Percentiles rank a stretch among this genome's conserved stretches.
These are phyloP conservation scores for Hymenotorrendiella dingleyae DNA, from an alignment of 2,329 filamentous ascomycete species.

Conservation along the genomic window DNA sequence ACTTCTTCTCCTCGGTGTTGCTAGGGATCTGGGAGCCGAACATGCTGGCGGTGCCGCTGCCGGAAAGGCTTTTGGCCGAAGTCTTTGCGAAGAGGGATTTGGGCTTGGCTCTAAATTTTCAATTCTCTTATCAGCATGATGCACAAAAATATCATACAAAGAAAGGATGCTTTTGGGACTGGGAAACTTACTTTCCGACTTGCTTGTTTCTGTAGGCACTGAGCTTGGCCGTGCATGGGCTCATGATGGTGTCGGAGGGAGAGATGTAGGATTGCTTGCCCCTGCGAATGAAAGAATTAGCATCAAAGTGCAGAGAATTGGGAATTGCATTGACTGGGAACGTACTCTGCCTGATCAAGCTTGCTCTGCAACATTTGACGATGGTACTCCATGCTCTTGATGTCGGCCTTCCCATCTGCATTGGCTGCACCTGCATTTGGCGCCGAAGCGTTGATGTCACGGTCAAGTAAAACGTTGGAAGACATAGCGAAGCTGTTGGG, in stretches of 20 bases:
- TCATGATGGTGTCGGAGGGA: constrained; percentile 85
- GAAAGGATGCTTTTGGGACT: too few species aligned
- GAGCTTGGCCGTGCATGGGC: constrained; percentile 77
- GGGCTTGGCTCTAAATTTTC: constrained; percentile 53
- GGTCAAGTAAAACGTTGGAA: constrained; percentile 54
- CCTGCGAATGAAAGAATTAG: constrained; percentile 25
- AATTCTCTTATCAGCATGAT: too few species aligned
- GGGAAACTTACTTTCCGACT: constrained; percentile 60
- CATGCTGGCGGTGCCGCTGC: constrained; percentile 12
- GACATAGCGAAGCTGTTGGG: constrained; percentile 41
- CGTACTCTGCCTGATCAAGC: constrained; percentile 62
- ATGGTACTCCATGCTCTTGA: constrained; percentile 71
- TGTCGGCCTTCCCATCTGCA: constrained; percentile 35
- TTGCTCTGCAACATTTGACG: constrained; percentile 69
- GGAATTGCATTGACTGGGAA: constrained; percentile 8
- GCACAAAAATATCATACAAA: too few species aligned
- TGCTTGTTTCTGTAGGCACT: constrained; percentile 76
- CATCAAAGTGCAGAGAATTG: constrained; percentile 5
- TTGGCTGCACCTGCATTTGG: constrained; percentile 27
- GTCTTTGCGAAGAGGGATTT: constrained; percentile 63
- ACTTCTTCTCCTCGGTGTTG: constrained; percentile 14
- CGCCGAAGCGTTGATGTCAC: constrained; percentile 58
- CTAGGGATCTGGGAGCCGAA: constrained; percentile 22
- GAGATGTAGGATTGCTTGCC: constrained; percentile 55
- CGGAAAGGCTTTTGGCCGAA: constrained; percentile 54